Evolutionary conservation across 176 grass and related monocot genomes (phyloP).

Genomic region (Triticum timopheevii): DNA sequence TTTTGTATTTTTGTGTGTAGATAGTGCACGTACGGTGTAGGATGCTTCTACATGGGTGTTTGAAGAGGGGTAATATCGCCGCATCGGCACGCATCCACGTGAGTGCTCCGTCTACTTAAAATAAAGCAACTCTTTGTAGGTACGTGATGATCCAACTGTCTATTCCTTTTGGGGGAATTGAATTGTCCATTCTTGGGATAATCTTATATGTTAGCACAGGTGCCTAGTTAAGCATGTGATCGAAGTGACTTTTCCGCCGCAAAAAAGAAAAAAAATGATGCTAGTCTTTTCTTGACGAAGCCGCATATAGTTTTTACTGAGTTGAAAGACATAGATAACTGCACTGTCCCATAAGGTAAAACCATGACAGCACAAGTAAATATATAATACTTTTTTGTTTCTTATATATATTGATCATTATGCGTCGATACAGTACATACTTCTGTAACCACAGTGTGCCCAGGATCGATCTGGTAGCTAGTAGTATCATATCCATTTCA

Average conservation of each 20-base stretch:
- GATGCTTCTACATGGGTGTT: neutral
- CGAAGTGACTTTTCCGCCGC: no score
- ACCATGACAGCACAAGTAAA: neutral
- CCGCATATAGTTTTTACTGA: neutral
- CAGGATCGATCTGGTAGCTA: neutral
- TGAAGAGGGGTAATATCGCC: neutral
- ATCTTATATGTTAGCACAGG: neutral
- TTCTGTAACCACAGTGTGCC: neutral
- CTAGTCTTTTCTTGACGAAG: neutral
- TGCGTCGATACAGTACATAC: neutral
- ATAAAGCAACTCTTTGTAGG: neutral
- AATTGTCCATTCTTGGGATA: neutral
- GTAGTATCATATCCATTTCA: neutral
- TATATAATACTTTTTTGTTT: neutral
- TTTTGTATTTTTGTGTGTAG: neutral
- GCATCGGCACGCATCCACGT: neutral
- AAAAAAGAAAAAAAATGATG: neutral
- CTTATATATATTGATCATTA: neutral
- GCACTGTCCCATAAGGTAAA: neutral
- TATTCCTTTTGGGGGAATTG: neutral
- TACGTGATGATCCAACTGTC: neutral
- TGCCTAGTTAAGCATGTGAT: neutral
- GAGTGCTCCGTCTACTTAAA: neutral
- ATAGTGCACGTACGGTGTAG: neutral
- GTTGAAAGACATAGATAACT: neutral